A percentile compares a stretch with the other conserved stretches of the same genome.
Conservation (phyloP, 805 yeast species). For the Yarrowia alimentaria region DNA sequence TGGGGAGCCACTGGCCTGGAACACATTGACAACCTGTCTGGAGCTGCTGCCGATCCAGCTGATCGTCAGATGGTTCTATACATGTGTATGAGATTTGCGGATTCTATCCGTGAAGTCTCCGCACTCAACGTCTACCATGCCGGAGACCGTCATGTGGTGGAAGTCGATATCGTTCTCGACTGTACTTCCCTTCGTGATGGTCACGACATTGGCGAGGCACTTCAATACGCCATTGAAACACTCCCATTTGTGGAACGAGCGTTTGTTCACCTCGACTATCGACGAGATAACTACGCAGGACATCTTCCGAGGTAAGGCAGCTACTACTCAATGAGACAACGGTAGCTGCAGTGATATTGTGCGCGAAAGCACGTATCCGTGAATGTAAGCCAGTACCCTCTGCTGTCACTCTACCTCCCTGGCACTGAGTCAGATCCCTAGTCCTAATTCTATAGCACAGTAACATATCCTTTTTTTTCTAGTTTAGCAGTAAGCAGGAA, state of each 20-base stretch:
- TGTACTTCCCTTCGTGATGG: constrained; percentile 56
- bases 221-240: constrained; percentile 77
- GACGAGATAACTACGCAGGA: constrained; percentile 27
- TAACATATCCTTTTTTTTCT: no score
- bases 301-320: constrained; percentile 27
- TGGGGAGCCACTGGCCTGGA: constrained; percentile 68
- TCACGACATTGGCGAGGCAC: constrained; percentile 78
- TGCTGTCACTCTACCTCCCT: constrained; percentile 21
- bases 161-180: constrained; percentile 67
- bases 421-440: no score
- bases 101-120: constrained; percentile 60
- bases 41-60: constrained; percentile 61
- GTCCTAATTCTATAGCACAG: no score
- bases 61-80: constrained; percentile 69
- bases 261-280: constrained; percentile 67
- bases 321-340: neutral
- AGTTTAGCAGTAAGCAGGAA: no score
- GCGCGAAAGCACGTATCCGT: constrained; percentile 26
- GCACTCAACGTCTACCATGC: constrained; percentile 71
- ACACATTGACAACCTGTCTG: constrained; percentile 72
- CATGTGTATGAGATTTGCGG: constrained; percentile 66
- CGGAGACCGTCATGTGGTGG: constrained; percentile 74
- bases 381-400: constrained; percentile 14
- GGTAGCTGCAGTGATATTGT: constrained; percentile 22
- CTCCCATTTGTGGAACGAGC: constrained; percentile 77